Conservation (phyloP, 345 rosid genomes). For the Camelina laxa region DNA sequence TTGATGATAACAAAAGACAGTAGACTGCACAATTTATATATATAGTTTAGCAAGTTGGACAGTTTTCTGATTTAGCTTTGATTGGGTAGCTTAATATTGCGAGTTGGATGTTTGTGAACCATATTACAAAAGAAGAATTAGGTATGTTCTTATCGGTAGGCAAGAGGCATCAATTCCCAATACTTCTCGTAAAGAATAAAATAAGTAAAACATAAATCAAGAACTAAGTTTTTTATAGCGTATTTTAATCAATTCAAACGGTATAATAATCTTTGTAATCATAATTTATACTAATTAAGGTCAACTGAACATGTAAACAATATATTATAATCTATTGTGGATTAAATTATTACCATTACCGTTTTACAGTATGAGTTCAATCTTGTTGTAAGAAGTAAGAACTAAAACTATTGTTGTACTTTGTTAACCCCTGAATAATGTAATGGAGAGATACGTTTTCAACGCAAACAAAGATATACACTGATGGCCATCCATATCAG, state of each 20-base stretch:
- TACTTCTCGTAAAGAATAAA: slow-evolving; percentile 4
- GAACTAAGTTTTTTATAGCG: background rate
- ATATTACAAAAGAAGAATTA: slow-evolving; percentile 1
- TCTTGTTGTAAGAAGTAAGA: background rate
- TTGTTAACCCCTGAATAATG: background rate
- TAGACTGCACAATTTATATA: slow-evolving; percentile 7
- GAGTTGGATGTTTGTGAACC: slow-evolving; percentile 3
- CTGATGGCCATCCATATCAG: slow-evolving; percentile 27
- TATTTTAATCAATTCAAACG: background rate
- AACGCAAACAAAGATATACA: background rate
- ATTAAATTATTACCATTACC: background rate
- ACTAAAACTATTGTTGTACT: no score
- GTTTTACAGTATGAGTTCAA: background rate
- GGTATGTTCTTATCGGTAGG: slow-evolving; percentile 19
- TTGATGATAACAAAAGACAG: background rate
- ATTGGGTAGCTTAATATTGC: background rate
- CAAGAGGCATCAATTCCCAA: slow-evolving; percentile 26
- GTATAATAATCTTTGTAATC: background rate
- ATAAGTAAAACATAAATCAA: background rate
- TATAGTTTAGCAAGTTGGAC: slow-evolving; percentile 4
- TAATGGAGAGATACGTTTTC: background rate
- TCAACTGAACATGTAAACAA: background rate
- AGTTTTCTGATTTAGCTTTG: background rate
- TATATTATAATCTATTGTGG: background rate
- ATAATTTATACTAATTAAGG: background rate